A percentile compares a stretch with the other conserved stretches of the same genome.
phyloP scores from a whole-genome alignment of 139 green algal genomes.

The Helicosporidium sp. region DNA sequence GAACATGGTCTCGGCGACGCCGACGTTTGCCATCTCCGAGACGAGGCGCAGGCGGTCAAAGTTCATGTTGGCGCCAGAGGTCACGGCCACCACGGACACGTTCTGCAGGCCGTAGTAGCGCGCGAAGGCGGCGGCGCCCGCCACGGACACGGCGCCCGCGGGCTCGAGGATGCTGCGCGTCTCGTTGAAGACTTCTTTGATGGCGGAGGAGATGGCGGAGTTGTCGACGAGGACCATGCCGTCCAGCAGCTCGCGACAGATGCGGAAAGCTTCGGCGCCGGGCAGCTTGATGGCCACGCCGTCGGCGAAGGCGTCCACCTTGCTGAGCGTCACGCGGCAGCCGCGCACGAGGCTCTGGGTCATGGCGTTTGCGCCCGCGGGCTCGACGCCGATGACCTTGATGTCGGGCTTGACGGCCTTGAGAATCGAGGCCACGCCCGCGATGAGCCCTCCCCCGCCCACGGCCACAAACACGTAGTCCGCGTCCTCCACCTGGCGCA shows the following conservation, averaged over 20 bases:
- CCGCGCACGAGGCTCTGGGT: constrained; percentile 51
- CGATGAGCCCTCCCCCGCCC: constrained; percentile 77
- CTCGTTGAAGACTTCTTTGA: constrained; percentile 83
- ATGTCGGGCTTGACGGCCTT: constrained; percentile 65
- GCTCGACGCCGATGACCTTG: constrained; percentile 84
- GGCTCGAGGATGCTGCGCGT: constrained; percentile 76
- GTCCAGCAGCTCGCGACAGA: constrained; percentile 71
- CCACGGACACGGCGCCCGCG: constrained; percentile 73
- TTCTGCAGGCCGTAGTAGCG: constrained; percentile 30
- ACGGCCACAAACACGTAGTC: constrained; percentile 83
- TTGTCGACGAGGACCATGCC: constrained; percentile 81
- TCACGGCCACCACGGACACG: constrained; percentile 37
- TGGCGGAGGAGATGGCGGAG: constrained; percentile 59
- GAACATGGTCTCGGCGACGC: constrained; percentile 60
- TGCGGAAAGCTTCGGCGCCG: constrained; percentile 74
- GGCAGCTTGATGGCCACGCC: constrained; percentile 29
- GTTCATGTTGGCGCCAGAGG: constrained; percentile 69
- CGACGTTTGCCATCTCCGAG: constrained; percentile 74
- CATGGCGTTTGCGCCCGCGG: constrained; percentile 83
- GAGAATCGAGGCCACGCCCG: constrained; percentile 73
- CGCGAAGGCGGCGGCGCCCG: constrained; percentile 72
- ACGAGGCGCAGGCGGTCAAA: constrained; percentile 86
- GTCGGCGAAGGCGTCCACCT: constrained; percentile 83
- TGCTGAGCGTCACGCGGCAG: constrained; percentile 41
- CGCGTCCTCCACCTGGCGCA: constrained; percentile 42